phyloP scores from a whole-genome alignment of 2,329 filamentous ascomycete genomes.

The Gremmenia infestans region DNA sequence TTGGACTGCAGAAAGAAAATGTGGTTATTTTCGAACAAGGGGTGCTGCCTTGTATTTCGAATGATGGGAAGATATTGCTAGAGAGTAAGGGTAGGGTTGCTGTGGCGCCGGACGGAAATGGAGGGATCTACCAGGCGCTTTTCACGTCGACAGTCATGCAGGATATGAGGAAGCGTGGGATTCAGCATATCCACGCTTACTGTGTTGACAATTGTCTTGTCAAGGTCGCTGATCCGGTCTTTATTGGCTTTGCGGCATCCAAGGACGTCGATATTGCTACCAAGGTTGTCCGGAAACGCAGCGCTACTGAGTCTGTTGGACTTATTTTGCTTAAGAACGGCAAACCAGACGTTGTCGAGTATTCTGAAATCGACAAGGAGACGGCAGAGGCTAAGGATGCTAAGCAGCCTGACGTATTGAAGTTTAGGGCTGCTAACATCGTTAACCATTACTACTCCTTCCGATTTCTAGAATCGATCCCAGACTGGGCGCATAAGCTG shows the following conservation, averaged over 20 bases:
- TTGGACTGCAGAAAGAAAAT: conserved; percentile 80
- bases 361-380: conserved; percentile 88
- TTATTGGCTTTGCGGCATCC: conserved; percentile 86
- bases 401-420: conserved; percentile 75
- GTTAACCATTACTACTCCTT: conserved; percentile 99
- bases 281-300: conserved; percentile 98
- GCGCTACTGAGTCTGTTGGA: conserved; percentile 91
- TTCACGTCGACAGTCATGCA: conserved; percentile 73
- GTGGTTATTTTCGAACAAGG: conserved; percentile 95
- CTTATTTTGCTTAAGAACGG: conserved; percentile 93
- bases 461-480: conserved; percentile 85
- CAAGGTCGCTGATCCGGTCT: conserved; percentile 93
- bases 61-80: conserved; percentile 94
- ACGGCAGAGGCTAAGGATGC: conserved; percentile 87
- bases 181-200: conserved; percentile 95
- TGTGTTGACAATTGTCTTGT: conserved; percentile 99
- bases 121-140: conserved; percentile 91
- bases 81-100: conserved; percentile 87
- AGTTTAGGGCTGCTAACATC: conserved; percentile 97
- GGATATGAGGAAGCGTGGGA: conserved; percentile 83
- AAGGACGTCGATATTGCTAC: conserved; percentile 93
- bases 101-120: conserved; percentile 94
- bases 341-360: conserved; percentile 95
- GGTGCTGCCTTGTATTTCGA: conserved; percentile 92
- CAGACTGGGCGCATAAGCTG: conserved; percentile 76